These are phyloP conservation scores for Oryza brachyantha DNA, from an alignment of 176 grass and related monocot genomes.

Conservation along the genomic window DNA sequence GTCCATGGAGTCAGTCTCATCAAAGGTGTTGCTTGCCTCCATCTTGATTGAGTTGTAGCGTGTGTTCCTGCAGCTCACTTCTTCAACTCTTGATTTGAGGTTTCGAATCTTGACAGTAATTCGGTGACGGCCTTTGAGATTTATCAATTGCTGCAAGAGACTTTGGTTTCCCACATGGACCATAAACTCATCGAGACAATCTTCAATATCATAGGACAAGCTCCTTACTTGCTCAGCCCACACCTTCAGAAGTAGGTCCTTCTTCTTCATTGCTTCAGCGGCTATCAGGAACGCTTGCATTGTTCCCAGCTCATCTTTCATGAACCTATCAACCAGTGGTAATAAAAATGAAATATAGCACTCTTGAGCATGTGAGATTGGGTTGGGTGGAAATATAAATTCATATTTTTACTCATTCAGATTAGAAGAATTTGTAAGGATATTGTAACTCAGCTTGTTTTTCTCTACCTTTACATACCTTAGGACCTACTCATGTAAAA, in stretches of 20 bases:
- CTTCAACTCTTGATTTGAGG: slow-evolving; percentile 28
- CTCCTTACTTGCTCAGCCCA: slow-evolving; percentile 19
- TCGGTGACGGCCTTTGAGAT: not conserved
- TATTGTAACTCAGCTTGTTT: too few species aligned
- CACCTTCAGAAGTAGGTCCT: not conserved
- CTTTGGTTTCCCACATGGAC: not conserved
- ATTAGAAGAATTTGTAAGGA: too few species aligned
- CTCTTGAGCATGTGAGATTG: too few species aligned
- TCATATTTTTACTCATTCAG: too few species aligned
- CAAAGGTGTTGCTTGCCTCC: not conserved
- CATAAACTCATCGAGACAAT: slow-evolving; percentile 24
- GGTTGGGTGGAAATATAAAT: too few species aligned
- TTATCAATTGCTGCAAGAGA: not conserved
- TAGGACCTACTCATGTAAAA: too few species aligned
- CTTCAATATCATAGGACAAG: slow-evolving; percentile 16
- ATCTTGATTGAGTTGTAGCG: slow-evolving; percentile 25
- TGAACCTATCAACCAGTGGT: too few species aligned
- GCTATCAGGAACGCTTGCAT: not conserved
- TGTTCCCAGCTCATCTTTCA: too few species aligned
- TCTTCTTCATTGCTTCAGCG: too few species aligned
- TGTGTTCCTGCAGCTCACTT: slow-evolving; percentile 30
- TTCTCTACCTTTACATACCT: too few species aligned
- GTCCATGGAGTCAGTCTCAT: slow-evolving; percentile 11
- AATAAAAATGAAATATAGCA: too few species aligned
- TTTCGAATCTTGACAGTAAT: slow-evolving; percentile 15